These are phyloP conservation scores for Gaertneriomyces semiglobifer DNA, from an alignment of 192 early-diverging fungal genomes.

Conservation along the genomic window DNA sequence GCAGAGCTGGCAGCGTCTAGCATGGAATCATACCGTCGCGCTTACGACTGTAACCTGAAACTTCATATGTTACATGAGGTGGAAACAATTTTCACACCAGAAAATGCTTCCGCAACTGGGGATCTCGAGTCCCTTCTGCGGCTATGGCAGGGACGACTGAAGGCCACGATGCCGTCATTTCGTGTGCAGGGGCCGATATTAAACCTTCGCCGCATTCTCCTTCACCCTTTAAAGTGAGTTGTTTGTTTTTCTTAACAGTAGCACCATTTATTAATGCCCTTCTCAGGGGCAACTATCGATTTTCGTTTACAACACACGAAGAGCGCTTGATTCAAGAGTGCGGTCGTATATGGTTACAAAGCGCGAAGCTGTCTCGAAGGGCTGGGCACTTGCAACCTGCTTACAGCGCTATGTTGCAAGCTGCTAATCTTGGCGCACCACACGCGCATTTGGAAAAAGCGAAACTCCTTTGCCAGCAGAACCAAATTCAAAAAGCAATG, in stretches of 20 bases:
- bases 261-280: not conserved
- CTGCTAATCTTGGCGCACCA: slow-evolving; percentile 38
- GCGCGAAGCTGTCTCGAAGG: slow-evolving; percentile 56
- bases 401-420: slow-evolving; percentile 58
- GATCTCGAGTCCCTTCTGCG: not conserved
- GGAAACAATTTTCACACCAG: slow-evolving; percentile 36
- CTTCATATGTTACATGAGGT: slow-evolving; percentile 68
- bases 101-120: not conserved
- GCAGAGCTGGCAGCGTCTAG: slow-evolving; percentile 55
- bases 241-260: not conserved
- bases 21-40: slow-evolving; percentile 61
- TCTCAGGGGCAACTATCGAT: too few species aligned
- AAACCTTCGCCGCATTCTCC: slow-evolving; percentile 51
- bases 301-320: not conserved
- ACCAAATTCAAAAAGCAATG: slow-evolving; percentile 53
- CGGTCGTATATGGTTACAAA: slow-evolving; percentile 64
- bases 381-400: slow-evolving; percentile 55
- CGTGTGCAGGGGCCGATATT: slow-evolving; percentile 60
- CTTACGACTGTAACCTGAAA: slow-evolving; percentile 59
- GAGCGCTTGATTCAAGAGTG: slow-evolving; percentile 24
- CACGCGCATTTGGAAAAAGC: slow-evolving; percentile 52
- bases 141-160: slow-evolving; percentile 48
- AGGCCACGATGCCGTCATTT: slow-evolving; percentile 52
- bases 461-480: slow-evolving; percentile 56
- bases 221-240: slow-evolving; percentile 33